Percentiles rank a stretch among this genome's conserved stretches.
Conservation (phyloP, 1,139 yeast species). For the Hansenula anomala region DNA sequence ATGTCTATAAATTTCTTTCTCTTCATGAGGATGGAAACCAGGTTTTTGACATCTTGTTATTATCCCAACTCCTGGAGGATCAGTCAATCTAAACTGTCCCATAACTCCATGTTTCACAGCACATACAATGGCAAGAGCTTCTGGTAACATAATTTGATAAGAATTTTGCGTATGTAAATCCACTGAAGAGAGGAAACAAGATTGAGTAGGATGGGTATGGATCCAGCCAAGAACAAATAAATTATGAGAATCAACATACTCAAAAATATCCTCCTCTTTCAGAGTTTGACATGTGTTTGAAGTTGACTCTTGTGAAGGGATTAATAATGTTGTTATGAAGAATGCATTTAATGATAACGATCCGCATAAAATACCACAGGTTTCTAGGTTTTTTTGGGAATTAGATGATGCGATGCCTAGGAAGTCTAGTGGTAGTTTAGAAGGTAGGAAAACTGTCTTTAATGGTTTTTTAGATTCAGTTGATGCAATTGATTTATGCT, state of each 20-base stretch:
- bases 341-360: slow-evolving; percentile 51
- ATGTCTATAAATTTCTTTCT: slow-evolving; percentile 38
- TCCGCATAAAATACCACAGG: slow-evolving; percentile 62
- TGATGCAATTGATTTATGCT: slow-evolving; percentile 34
- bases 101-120: slow-evolving; percentile 46
- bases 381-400: slow-evolving; percentile 46
- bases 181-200: slow-evolving; percentile 56
- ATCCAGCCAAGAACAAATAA: slow-evolving; percentile 63
- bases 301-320: slow-evolving; percentile 57
- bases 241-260: slow-evolving; percentile 45
- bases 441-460: slow-evolving; percentile 45
- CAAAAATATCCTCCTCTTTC: slow-evolving; percentile 51
- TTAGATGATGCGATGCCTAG: slow-evolving; percentile 40
- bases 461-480: slow-evolving; percentile 52
- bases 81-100: slow-evolving; percentile 54
- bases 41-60: slow-evolving; percentile 40
- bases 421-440: slow-evolving; percentile 35
- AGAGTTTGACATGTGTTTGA: slow-evolving; percentile 53
- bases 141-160: slow-evolving; percentile 64
- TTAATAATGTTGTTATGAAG: slow-evolving; percentile 50
- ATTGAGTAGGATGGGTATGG: slow-evolving; percentile 64
- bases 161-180: slow-evolving; percentile 61
- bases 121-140: slow-evolving; percentile 59
- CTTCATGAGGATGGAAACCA: slow-evolving; percentile 57
- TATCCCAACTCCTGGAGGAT: slow-evolving; percentile 53